Base-by-base conservation (phyloP, 2,329 filamentous ascomycete species). In the Penicillium sp. region DNA sequence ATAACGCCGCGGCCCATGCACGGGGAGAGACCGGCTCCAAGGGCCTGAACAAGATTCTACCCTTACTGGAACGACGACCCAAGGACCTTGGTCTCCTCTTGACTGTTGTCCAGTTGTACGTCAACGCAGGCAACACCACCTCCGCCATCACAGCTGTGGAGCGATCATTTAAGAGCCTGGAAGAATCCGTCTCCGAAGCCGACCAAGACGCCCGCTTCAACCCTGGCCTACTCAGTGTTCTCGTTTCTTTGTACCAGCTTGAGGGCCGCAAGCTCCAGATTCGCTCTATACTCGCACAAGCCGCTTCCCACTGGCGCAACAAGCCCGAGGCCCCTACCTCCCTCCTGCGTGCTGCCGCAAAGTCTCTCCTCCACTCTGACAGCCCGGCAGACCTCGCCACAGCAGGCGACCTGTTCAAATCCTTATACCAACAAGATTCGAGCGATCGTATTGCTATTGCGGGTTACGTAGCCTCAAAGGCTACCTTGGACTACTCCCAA, bases 391-490 rank as follows among this genome's bases (percentile, higher is more conserved):
- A 96, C 63, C 78, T 92, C 26, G 74, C 82, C 14, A 80, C 86
- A 0, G 93, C 95, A 0, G 87, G 87, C 3, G 84, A 89, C n/a
- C 88, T 95, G 8, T 98, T 98, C 75, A 82, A 85, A 51, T 83
- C 83, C 48, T 82, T 98, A 13, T 84, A 89, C 62, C 76, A 84
- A 2, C 81, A 86, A 57, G 83, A 92, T n/a, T 79, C 70, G 3
- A 67, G 79, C 39, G 91, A 96, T 66, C 83, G 82, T 31, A 82
- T 89, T 54, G 88, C 90, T 1, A 84, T 86, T 16, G 92, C 92
- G 9, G 95, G 95, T 1, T 85, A 95, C n/a, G 85, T 98, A 8
- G 95, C 95, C 3, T 88, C 92, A 10, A 86, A 90, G 65, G 89
- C 90, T 27, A 85, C 85, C 2, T 65, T 72, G 16, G 72, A 76